Evolutionary conservation across 148 eudicot genomes (phyloP).

Genomic region (Gaultheria prostrata): DNA sequence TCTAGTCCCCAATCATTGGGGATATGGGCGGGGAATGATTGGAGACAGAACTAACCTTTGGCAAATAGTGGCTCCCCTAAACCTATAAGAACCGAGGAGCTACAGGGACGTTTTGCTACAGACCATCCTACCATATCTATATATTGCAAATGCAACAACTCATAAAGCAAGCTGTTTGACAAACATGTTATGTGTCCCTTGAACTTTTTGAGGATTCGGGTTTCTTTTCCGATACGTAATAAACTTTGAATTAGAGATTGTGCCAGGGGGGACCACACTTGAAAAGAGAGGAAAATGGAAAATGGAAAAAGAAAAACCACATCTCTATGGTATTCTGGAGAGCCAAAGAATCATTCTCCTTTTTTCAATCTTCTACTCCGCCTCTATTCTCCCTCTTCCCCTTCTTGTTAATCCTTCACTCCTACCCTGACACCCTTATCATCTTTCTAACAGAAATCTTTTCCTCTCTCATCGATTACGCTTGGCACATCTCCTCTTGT

Average conservation of each 20-base stretch:
- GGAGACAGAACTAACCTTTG: no score
- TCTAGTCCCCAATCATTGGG: no score
- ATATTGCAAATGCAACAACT: neutral
- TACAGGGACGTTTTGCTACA: no score
- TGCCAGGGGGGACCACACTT: neutral
- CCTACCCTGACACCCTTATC: neutral
- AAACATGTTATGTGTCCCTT: neutral
- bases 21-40: no score
- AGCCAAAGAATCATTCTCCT: neutral
- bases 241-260: neutral
- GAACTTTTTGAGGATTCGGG: neutral
- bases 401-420: neutral
- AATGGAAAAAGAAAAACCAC: neutral
- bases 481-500: neutral
- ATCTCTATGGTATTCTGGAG: neutral
- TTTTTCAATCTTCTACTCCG: neutral
- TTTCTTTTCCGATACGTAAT: no score
- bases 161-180: neutral
- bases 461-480: neutral
- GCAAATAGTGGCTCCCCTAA: no score
- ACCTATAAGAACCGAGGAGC: no score
- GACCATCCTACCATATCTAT: neutral
- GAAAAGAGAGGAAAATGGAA: neutral
- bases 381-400: neutral
- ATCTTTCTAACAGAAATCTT: neutral